Evolutionary conservation across 2,329 filamentous ascomycete species (phyloP), one percentile per base, ranked within the genome.

Genomic region (Macroventuria anomochaeta): DNA sequence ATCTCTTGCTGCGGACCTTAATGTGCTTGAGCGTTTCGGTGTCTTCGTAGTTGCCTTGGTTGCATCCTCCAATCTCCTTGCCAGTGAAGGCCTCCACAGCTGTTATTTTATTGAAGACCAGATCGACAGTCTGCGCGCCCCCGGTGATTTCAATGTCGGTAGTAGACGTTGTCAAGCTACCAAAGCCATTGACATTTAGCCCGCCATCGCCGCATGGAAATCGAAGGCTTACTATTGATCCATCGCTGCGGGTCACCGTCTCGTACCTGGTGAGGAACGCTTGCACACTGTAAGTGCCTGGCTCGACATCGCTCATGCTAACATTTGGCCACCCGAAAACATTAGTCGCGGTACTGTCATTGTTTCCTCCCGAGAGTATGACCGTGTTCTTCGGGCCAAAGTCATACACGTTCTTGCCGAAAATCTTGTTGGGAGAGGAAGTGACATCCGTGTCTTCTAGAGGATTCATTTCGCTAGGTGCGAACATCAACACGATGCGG

Each of bases 11-110:
- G 18, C 71, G 72, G 13, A 76, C 75, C 57, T 76, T 76, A 59
- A 75, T 42, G 41, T 73, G 57, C 49, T 74, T 75, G 2, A 75
- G 46, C 3, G 53, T 53, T 6, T 68, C 61, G 0, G 67, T 73
- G 23, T 76, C 72, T 25, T 61, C 55, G 43, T 75, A 75, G 47
- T 76, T 76, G n/a, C 72, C 74, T 46, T 76, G 74, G 17, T 64
- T 55, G 53, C 74, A 75, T 3, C 71, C 71, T 1, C 74, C 73
- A 25, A 75, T 73, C 48, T 76, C 74, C 6, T 56, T 67, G 3
- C 73, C 73, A 13, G 56, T 63, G 46, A 72, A 69, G 1, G 56
- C 40, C n/a, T 63, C 57, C 3, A 52, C 17, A 2, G 59, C 57
- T 1, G 63, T 68, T 20, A 69, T 49, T 36, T 68, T 68, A 48